Percentiles rank a stretch among this genome's conserved stretches.
These are phyloP conservation scores for Zygosaccharomyces bisporus DNA, from an alignment of 805 yeast species.

Conservation along the genomic window DNA sequence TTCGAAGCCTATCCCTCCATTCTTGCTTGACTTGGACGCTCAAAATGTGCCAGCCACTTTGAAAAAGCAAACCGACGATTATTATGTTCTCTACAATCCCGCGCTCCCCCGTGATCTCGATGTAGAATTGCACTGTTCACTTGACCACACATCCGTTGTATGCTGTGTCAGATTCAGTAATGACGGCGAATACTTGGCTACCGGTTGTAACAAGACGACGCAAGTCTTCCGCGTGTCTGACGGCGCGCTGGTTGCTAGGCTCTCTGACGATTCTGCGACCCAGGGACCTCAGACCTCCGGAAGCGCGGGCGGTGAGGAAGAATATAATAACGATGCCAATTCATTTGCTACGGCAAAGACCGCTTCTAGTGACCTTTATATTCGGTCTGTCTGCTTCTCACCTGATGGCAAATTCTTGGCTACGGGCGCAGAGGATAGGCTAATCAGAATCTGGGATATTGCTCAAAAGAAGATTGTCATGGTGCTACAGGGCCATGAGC, in stretches of 20 bases:
- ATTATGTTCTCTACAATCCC: conserved; percentile 87
- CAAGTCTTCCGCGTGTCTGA: conserved; percentile 91
- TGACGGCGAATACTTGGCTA: conserved; percentile 89
- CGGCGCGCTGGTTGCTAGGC: conserved; percentile 82
- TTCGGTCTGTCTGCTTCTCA: conserved; percentile 92
- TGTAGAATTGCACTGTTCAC: conserved; percentile 82
- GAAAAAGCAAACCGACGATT: conserved; percentile 80
- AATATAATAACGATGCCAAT: conserved; percentile 33
- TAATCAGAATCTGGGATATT: conserved; percentile 95
- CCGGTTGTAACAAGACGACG: conserved; percentile 95
- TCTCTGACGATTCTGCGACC: conserved; percentile 70
- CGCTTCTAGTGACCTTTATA: conserved; percentile 74
- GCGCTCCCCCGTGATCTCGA: conserved; percentile 72
- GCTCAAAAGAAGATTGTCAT: conserved; percentile 78
- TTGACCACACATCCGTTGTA: conserved; percentile 91
- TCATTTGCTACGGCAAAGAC: conserved; percentile 48
- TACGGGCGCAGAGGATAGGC: conserved; percentile 87
- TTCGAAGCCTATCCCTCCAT: conserved; percentile 76
- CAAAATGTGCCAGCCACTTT: conserved; percentile 67
- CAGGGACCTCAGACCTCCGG: conserved; percentile 10
- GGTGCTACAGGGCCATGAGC: conserved; percentile 90
- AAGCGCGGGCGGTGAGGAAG: conserved; percentile 20
- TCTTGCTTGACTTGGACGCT: conserved; percentile 74
- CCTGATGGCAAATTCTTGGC: conserved; percentile 93
- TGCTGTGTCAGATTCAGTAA: conserved; percentile 92